A percentile compares a stretch with the other conserved stretches of the same genome.
Conservation (phyloP, 1,284 basidiomycete genomes). For the Boletus semigastroideus region DNA sequence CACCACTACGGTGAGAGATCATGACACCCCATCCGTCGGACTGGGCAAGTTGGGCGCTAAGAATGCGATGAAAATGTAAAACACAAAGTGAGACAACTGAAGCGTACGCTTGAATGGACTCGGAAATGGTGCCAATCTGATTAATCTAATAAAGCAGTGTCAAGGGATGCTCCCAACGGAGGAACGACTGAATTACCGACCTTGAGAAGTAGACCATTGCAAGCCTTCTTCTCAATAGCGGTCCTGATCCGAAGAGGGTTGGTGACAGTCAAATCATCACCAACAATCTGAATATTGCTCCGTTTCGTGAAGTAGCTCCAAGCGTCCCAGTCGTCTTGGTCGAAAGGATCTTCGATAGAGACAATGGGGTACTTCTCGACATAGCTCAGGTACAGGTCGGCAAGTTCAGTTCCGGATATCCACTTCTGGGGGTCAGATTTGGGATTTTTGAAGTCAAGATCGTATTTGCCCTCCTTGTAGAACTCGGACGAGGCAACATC, state of each 20-base stretch:
- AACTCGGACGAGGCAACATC: conserved; percentile 99
- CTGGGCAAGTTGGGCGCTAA: conserved; percentile 92
- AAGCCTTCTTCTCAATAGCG: conserved; percentile 99
- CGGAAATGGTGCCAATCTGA: conserved; percentile 99
- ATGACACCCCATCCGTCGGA: conserved; percentile 99
- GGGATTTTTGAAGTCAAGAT: conserved; percentile 99
- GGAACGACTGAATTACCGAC: conserved; percentile 34
- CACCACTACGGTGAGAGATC: conserved; percentile 98
- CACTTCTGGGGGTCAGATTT: conserved; percentile 98
- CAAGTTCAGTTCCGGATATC: conserved; percentile 92
- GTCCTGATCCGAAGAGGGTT: conserved; percentile 98
- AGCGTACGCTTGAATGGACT: conserved; percentile 92
- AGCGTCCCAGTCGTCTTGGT: conserved; percentile 99
- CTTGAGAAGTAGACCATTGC: conserved; percentile 98
- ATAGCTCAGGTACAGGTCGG: conserved; percentile 88
- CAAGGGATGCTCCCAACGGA: background rate
- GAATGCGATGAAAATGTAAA: conserved; percentile 7
- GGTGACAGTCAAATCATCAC: conserved; percentile 98
- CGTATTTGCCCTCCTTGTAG: conserved; percentile 99
- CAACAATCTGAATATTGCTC: conserved; percentile 87
- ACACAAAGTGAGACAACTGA: background rate
- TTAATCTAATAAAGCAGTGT: conserved; percentile 59
- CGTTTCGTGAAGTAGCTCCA: conserved; percentile 90
- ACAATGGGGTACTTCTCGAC: conserved; percentile 93
- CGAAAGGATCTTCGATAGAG: conserved; percentile 99